Base-by-base conservation (phyloP, 2,329 filamentous ascomycete genomes). In the Blumeria hordei region DNA sequence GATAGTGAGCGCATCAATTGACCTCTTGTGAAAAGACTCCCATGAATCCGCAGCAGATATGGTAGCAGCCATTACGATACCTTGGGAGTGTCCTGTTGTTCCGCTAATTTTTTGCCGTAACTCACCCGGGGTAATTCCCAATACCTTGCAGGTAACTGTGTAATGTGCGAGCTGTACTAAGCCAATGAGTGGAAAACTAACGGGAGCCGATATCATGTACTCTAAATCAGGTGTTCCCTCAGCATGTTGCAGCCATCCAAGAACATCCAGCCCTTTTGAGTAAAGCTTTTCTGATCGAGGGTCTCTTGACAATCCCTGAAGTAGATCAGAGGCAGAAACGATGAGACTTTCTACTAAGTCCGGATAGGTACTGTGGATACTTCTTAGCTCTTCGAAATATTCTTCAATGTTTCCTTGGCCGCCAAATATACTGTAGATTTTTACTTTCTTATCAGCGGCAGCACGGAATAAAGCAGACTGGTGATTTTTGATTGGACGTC, bases 401-500 rank as follows among this genome's bases (percentile, higher is more conserved):
- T 98, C 93, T 70, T 98, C 90, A 60, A 98, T 96, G 69, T 98
- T 98, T 63, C 92, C 92, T 68, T 98, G 92, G 6, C 92, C 92
- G 57, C 92, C 92, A 62, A 96, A 94, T 58, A 98, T 88, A 60
- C 82, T 88, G 72, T 94, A 98, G 57, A 98, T 78, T 62, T 79
- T 82, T 55, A 88, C 88, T 55, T 81, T 80, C 58, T 79, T 82
- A 59, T 95, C 88, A 50, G 84, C 81, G 9, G 87, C 87, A 53
- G 92, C 90, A 61, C 92, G 79, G 65, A 95, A 78, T 50, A 98
- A 76, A 37, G 92, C 93, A 43, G 93, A 96, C 67, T 94, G 85
- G 67, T 98, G 90, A 33, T 86, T 78, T 70, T 88, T 88, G 66
- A 95, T 90, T 54, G 85, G 78, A 63, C 92, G 77, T 65, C 88